These are phyloP conservation scores for Vicia villosa DNA, from an alignment of 306 rosid genomes.

Conservation along the genomic window DNA sequence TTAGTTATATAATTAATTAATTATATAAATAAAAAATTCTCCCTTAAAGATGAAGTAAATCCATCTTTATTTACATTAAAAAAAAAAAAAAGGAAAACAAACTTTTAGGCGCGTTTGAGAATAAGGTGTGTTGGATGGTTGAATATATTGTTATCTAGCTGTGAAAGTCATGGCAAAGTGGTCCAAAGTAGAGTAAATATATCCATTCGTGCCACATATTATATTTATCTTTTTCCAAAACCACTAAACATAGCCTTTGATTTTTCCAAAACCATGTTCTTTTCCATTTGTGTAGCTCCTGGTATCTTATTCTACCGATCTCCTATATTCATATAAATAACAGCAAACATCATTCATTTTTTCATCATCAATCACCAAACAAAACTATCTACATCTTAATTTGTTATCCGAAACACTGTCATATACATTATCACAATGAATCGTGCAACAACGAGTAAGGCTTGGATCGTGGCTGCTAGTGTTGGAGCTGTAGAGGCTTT, in stretches of 20 bases:
- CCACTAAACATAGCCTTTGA: not conserved
- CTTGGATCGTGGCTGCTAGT: slow-evolving; percentile 9
- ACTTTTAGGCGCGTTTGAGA: no score
- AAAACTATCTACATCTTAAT: not conserved
- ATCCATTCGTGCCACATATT: not conserved
- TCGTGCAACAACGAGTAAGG: slow-evolving; percentile 5
- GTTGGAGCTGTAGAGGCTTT: slow-evolving; percentile 14
- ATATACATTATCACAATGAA: not conserved
- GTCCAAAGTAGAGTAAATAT: not conserved
- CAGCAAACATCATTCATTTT: not conserved
- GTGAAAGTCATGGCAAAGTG: no score
- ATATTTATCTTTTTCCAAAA: not conserved
- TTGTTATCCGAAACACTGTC: not conserved
- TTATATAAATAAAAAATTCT: no score
- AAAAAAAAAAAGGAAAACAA: no score
- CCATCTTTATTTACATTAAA: no score
- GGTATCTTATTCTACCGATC: not conserved
- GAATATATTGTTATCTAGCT: no score
- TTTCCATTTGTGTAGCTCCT: no score
- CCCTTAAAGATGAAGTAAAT: no score
- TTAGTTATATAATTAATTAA: no score
- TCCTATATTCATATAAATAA: not conserved
- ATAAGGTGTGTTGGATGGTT: no score
- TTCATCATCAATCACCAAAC: not conserved
- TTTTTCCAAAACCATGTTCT: not conserved